phyloP scores from a whole-genome alignment of 108 stramenopile species.

The Fragilariopsis cylindrus region DNA sequence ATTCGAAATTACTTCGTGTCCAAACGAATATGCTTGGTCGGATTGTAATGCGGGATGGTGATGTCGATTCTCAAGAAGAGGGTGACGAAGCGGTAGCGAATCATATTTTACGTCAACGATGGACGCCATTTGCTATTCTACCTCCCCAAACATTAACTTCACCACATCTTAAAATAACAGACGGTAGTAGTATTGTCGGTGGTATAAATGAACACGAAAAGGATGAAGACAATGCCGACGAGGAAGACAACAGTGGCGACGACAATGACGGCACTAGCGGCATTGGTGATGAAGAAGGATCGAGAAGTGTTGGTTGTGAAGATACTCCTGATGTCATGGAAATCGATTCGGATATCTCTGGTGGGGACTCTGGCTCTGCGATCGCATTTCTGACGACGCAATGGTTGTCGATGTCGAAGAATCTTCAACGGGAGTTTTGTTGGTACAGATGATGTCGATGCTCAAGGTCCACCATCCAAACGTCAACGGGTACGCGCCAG shows the following conservation, averaged over 20 bases:
- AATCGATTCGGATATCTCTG: neutral
- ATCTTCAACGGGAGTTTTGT: neutral
- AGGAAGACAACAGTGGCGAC: slow-evolving; percentile 12
- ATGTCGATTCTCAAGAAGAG: slow-evolving; percentile 37
- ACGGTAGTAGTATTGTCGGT: neutral
- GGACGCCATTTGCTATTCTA: slow-evolving; percentile 70
- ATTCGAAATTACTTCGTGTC: slow-evolving; percentile 41
- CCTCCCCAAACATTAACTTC: slow-evolving; percentile 46
- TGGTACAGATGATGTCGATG: neutral
- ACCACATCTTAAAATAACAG: slow-evolving; percentile 28
- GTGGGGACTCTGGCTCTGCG: neutral
- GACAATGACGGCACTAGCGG: neutral
- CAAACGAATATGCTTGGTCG: slow-evolving; percentile 65
- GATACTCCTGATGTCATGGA: neutral
- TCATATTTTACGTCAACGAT: slow-evolving; percentile 53
- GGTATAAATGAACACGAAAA: slow-evolving; percentile 4
- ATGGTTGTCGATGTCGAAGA: slow-evolving; percentile 25
- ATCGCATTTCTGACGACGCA: slow-evolving; percentile 19
- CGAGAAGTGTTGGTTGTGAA: neutral
- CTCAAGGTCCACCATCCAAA: neutral
- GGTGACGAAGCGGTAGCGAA: slow-evolving; percentile 42
- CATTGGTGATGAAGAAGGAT: neutral
- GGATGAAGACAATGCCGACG: slow-evolving; percentile 1
- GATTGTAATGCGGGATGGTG: slow-evolving; percentile 45
- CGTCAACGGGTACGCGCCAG: slow-evolving; percentile 11